Base-by-base conservation (phyloP, 495 filamentous ascomycete genomes). In the Lichenothelia convexa region DNA sequence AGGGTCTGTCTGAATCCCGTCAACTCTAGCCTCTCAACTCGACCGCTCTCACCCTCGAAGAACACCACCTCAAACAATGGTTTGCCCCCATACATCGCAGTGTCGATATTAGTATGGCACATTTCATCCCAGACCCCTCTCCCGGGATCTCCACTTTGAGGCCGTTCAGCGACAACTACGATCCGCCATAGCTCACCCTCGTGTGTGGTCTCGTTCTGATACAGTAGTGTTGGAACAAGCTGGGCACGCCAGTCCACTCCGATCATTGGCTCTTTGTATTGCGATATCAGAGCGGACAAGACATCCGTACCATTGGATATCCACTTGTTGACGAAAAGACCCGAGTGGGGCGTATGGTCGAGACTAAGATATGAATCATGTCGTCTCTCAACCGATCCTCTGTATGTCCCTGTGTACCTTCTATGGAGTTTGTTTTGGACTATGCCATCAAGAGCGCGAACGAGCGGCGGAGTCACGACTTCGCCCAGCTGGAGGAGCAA, bases 1-100 rank as follows among this genome's bases (percentile, higher is more conserved):
- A 49, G 43, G 13, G 18, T 45, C 21, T 45, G 44, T 31, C 42
- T 41, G 32, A 46, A 57, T 17, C 38, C 54, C n/a, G 49, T 32
- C 20, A 57, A 32, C 36, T 51, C 47, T 3, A 54, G 29, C 4
- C 29, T 34, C 3, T 46, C 37, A 12, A 47, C 8, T 2, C 5
- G 30, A 5, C 20, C 30, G 12, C 34, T 40, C 18, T 38, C 39
- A 2, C 44, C 46, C 16, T 36, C 38, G 47, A 48, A 55, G 21
- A 58, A 49, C 1, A 53, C 46, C 12, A 56, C 15, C 35, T 58
- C 53, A 34, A 50, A 54, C 8, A 56, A 24, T 0, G 53, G 49
- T 41, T 43, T 9, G 5, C 46, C 45, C 2, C 41, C 55, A 42
- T 58, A 58, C 4, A 7, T 39, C 20, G 18, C 20, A 3, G 17